phyloP scores from a whole-genome alignment of 352 stramenopile species.

The Phytophthora litchii region DNA sequence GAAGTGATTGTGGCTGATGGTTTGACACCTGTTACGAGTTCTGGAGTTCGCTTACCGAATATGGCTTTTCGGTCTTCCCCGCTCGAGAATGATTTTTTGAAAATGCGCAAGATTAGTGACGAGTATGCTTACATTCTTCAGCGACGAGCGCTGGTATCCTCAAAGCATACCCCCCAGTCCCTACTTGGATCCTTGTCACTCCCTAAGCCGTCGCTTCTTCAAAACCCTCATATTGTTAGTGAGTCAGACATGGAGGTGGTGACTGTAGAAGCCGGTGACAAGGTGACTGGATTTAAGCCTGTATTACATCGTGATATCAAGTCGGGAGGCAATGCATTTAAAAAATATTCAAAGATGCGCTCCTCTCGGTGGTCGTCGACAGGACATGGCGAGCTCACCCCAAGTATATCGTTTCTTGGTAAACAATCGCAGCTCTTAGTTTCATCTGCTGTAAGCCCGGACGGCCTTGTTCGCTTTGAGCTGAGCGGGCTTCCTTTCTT shows the following conservation, averaged over 20 bases:
- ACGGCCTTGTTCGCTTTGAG: conserved; percentile 26
- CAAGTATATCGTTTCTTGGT: conserved; percentile 44
- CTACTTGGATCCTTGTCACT: conserved; percentile 45
- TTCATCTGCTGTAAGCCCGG: conserved; percentile 18
- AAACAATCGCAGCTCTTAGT: conserved; percentile 29
- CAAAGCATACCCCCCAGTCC: conserved; percentile 22
- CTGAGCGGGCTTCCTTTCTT: conserved; percentile 22
- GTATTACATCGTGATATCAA: conserved; percentile 8
- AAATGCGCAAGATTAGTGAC: conserved; percentile 69
- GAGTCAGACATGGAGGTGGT: conserved; percentile 59
- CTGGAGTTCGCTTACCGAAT: conserved; percentile 14
- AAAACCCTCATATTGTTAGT: conserved; percentile 55
- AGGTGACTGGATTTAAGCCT: conserved; percentile 39
- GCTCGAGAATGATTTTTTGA: conserved; percentile 52
- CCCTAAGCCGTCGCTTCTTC: conserved; percentile 52
- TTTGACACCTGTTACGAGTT: conserved; percentile 15
- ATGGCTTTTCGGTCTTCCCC: conserved; percentile 22
- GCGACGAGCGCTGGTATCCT: conserved; percentile 39
- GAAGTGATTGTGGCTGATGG: conserved; percentile 28
- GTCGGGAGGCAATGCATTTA: conserved; percentile 7
- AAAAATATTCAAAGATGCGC: background rate
- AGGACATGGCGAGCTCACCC: background rate
- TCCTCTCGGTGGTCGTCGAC: background rate
- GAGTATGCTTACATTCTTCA: conserved; percentile 78
- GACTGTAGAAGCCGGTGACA: conserved; percentile 40